Evolutionary conservation across 495 filamentous ascomycete genomes (phyloP).

Genomic region (Tuber microsphaerosporum): DNA sequence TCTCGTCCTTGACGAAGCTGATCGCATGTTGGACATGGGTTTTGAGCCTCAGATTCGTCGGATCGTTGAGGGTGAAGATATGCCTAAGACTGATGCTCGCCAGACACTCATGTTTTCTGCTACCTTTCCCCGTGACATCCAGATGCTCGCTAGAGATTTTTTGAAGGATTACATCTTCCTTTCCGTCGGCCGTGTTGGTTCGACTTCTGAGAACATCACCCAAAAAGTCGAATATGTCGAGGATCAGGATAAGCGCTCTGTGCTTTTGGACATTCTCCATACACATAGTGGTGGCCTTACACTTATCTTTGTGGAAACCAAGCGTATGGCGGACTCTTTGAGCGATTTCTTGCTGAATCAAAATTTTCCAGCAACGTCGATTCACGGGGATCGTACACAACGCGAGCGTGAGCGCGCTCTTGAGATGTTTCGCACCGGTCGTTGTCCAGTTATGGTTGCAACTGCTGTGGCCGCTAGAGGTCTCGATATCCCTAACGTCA

Average conservation of each 20-base stretch:
- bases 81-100: slow-evolving; percentile 75
- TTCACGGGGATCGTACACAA: slow-evolving; percentile 96
- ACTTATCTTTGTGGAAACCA: slow-evolving; percentile 97
- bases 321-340: slow-evolving; percentile 96
- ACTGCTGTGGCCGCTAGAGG: slow-evolving; percentile 94
- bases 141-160: slow-evolving; percentile 97
- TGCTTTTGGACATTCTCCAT: slow-evolving; percentile 93
- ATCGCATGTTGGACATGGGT: slow-evolving; percentile 99
- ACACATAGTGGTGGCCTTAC: slow-evolving; percentile 87
- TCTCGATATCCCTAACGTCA: slow-evolving; percentile 96
- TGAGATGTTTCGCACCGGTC: slow-evolving; percentile 91
- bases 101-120: slow-evolving; percentile 99
- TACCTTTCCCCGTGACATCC: slow-evolving; percentile 97
- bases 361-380: slow-evolving; percentile 95
- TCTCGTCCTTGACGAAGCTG: slow-evolving; percentile 96
- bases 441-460: slow-evolving; percentile 91
- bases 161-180: slow-evolving; percentile 90
- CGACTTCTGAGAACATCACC: slow-evolving; percentile 99
- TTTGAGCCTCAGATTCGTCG: slow-evolving; percentile 99
- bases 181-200: slow-evolving; percentile 96
- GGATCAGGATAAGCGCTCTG: slow-evolving; percentile 93
- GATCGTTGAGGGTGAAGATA: slow-evolving; percentile 96
- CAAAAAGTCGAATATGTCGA: slow-evolving; percentile 98
- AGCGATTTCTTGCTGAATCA: slow-evolving; percentile 98
- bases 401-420: slow-evolving; percentile 96